These are phyloP conservation scores for Penicillium silybi DNA, from an alignment of 495 filamentous ascomycete species.

Conservation along the genomic window DNA sequence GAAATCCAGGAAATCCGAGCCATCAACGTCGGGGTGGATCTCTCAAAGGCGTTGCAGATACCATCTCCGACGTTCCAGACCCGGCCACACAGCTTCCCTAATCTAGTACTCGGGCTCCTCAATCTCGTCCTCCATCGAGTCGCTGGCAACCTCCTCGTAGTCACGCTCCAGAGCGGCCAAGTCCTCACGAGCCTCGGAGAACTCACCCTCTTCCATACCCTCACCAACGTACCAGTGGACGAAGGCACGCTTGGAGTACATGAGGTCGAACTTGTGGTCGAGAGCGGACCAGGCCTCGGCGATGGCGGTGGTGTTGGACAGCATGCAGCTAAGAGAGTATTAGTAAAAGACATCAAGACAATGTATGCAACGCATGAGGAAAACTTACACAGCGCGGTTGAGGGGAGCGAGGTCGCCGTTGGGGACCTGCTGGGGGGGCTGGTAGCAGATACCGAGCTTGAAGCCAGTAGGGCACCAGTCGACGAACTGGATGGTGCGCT, in stretches of 20 bases:
- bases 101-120: slow-evolving; percentile 93
- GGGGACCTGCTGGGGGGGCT: slow-evolving; percentile 90
- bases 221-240: slow-evolving; percentile 99
- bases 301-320: slow-evolving; percentile 99
- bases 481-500: slow-evolving; percentile 97
- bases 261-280: slow-evolving; percentile 98
- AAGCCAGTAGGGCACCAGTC: slow-evolving; percentile 99
- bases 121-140: slow-evolving; percentile 85
- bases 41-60: slow-evolving; percentile 24
- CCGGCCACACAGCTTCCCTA: slow-evolving; percentile 22
- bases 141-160: slow-evolving; percentile 98
- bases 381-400: slow-evolving; percentile 87
- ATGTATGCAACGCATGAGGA: background rate
- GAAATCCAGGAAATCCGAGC: slow-evolving; percentile 25
- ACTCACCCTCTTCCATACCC: slow-evolving; percentile 99
- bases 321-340: slow-evolving; percentile 71
- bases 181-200: slow-evolving; percentile 98
- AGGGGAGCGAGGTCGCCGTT: slow-evolving; percentile 97
- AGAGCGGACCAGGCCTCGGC: slow-evolving; percentile 97
- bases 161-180: slow-evolving; percentile 96
- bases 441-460: slow-evolving; percentile 99
- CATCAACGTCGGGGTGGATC: slow-evolving; percentile 22
- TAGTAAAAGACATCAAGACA: slow-evolving; percentile 8
- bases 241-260: slow-evolving; percentile 99
- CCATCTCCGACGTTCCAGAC: slow-evolving; percentile 16